Base-by-base conservation (phyloP, 371 early-diverging fungal genomes). In the Globomyces sp. region DNA sequence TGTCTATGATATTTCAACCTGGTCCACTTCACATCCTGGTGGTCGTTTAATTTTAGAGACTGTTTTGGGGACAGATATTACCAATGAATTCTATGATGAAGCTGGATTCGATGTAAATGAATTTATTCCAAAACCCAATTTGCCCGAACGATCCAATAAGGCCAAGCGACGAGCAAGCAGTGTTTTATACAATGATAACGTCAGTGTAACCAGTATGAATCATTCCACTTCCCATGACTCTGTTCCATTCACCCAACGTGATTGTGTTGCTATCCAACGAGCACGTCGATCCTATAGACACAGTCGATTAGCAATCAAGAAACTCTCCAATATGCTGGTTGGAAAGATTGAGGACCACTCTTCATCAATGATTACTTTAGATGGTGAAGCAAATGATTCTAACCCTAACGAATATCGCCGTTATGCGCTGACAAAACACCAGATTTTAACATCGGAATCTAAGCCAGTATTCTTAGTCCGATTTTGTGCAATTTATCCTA, bases 401-500 rank as follows among this genome's bases (percentile, higher is more conserved):
- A 37, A 65, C 1, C 9, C 34, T 11, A 34, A 10, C 49, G 73
- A 73, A 60, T 79, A 71, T 65, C 69, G 77, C 34, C 69, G 80
- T 9, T 79, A 76, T 57, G 74, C 77, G 2, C 36, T 79, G 4
- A 64, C 68, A 1, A 67, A 66, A 5, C 39, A 42, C 3, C 43
- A 60, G 0, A 24, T 36, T 4, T 42, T 75, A 72, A 65, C 80
- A 77, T 13, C 68, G 10, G 45, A 24, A 9, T 9, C 48, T 40
- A 68, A 37, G 47, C 48, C 68, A 9, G 68, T 67, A 8, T 57
- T 60, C 49, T 39, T 55, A 24, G n/a, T 70, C n/a, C 44, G 61
- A 9, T 74, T 74, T 48, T 68, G 67, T 37, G 39, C 69, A 43
- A 66, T 80, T 43, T 75, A 71, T 65, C 80, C 80, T 24, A 24